Evolutionary conservation across 176 grass and related monocot genomes (phyloP).

Genomic region (Olyra latifolia): DNA sequence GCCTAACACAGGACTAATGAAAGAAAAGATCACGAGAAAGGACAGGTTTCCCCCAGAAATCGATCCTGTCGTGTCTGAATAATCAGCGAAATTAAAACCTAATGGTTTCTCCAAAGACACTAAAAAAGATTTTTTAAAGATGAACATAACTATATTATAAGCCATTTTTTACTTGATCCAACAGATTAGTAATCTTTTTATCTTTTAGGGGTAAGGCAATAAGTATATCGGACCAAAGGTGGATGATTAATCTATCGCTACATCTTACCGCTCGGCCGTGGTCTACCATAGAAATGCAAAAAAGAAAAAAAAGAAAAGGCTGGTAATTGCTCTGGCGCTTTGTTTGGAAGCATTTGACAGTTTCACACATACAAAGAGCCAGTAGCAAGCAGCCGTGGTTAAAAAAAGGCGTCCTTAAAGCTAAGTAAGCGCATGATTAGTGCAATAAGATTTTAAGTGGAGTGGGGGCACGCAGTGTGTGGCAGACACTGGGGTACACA

Average conservation of each 20-base stretch:
- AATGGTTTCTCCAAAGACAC: not conserved
- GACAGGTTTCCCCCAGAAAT: no score
- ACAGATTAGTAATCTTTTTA: no score
- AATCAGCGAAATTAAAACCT: conserved; percentile 3
- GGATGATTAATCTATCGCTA: no score
- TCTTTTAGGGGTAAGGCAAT: no score
- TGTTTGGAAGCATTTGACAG: conserved; percentile 33
- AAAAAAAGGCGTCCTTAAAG: no score
- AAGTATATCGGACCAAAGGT: no score
- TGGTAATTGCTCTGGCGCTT: not conserved
- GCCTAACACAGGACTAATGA: conserved; percentile 37
- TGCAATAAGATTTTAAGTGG: not conserved
- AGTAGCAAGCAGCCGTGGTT: not conserved
- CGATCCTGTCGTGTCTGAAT: no score
- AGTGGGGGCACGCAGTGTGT: conserved; percentile 9
- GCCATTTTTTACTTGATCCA: no score
- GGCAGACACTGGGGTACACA: conserved; percentile 40
- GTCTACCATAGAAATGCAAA: not conserved
- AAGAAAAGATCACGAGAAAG: not conserved
- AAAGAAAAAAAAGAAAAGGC: conserved; percentile 11
- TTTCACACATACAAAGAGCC: not conserved
- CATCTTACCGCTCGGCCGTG: no score
- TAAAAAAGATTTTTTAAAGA: no score
- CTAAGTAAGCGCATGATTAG: conserved; percentile 34
- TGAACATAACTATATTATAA: no score